phyloP scores from a whole-genome alignment of 257 asterid species.

The Solanum piurae region DNA sequence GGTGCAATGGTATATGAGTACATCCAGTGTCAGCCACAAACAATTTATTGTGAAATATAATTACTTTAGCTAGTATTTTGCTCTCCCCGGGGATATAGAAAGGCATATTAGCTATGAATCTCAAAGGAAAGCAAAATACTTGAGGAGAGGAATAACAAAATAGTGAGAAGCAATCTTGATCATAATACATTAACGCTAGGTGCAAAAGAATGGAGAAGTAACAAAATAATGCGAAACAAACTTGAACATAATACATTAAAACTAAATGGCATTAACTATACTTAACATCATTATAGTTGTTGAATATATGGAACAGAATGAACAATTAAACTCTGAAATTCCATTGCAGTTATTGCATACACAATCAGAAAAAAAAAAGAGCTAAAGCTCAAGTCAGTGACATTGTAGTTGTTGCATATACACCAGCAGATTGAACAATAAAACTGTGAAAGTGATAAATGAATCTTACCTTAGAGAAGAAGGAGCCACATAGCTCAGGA shows the following conservation, averaged over 20 bases:
- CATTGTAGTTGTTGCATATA: background rate
- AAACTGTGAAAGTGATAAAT: background rate
- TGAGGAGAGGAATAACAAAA: background rate
- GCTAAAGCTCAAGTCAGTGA: background rate
- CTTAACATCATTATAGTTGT: background rate
- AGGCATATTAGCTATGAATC: background rate
- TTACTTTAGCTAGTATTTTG: background rate
- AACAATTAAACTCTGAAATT: background rate
- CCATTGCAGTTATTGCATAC: background rate
- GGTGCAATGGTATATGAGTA: background rate
- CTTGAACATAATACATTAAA: background rate
- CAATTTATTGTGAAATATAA: background rate
- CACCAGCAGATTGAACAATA: background rate
- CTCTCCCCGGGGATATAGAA: background rate
- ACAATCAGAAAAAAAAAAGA: background rate
- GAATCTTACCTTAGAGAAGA: constrained; percentile 82
- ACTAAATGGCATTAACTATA: background rate
- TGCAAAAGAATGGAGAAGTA: background rate
- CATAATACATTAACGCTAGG: background rate
- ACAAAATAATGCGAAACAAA: background rate
- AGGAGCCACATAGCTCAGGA: constrained; percentile 94
- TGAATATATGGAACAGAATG: background rate
- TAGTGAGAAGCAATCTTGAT: background rate
- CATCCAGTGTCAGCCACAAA: background rate
- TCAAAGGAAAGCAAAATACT: background rate